Percentiles rank a stretch among this genome's conserved stretches.
Conservation (phyloP, 805 yeast species). For the Zygotorulaspora chibaensis region DNA sequence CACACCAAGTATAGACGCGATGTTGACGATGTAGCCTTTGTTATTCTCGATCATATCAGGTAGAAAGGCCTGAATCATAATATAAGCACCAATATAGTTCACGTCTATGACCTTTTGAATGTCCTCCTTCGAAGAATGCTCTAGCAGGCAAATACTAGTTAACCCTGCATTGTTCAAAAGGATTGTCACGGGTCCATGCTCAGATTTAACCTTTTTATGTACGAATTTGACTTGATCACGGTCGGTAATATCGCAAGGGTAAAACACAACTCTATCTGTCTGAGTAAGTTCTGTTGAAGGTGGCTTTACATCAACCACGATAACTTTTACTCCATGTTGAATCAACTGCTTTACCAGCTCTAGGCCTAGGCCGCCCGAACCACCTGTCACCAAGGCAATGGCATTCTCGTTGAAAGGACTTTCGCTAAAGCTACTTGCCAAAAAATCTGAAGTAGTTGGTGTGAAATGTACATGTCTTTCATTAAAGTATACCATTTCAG, state of each 20-base stretch:
- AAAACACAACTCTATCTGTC: slow-evolving; percentile 47
- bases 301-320: slow-evolving; percentile 56
- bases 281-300: slow-evolving; percentile 27
- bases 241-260: slow-evolving; percentile 66
- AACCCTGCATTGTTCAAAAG: slow-evolving; percentile 86
- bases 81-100: slow-evolving; percentile 66
- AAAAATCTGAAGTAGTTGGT: not conserved
- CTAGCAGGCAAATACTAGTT: slow-evolving; percentile 51
- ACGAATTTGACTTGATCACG: slow-evolving; percentile 41
- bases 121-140: slow-evolving; percentile 52
- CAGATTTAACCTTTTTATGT: slow-evolving; percentile 40
- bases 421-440: not conserved
- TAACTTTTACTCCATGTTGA: slow-evolving; percentile 45
- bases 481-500: not conserved
- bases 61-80: slow-evolving; percentile 62
- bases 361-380: slow-evolving; percentile 71
- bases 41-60: slow-evolving; percentile 61
- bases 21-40: slow-evolving; percentile 74
- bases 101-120: slow-evolving; percentile 60
- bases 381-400: slow-evolving; percentile 78
- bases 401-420: slow-evolving; percentile 38
- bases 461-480: no score
- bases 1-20: slow-evolving; percentile 82
- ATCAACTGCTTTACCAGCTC: slow-evolving; percentile 51
- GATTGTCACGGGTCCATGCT: slow-evolving; percentile 57